Evolutionary conservation across 192 early-diverging fungal species (phyloP), one percentile per base, ranked within the genome.

Genomic region (Coemansia reversa): DNA sequence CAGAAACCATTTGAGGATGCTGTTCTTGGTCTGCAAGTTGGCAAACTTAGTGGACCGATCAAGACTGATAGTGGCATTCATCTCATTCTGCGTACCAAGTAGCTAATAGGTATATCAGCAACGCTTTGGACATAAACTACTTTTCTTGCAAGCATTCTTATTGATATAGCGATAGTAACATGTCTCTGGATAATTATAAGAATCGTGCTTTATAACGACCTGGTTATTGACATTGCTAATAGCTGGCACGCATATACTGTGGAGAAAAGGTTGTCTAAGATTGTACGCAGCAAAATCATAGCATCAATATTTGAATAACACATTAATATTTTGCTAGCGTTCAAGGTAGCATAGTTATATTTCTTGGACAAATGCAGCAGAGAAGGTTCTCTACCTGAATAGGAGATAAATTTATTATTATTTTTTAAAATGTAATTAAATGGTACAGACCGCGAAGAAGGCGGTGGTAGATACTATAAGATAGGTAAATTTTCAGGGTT

Each of bases 21-120:
- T 1, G 88, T 94, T 14, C 93, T 91, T 85, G 90, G 80, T 1
- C 80, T 99, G 0, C 45, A 90, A 65, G 88, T 96, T 9, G 94
- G 93, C 11, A 86, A 96, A 75, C 75, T 97, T 32, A 91, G 88
- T 66, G 68, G 84, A 50, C 90, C 89, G 20, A 85, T 98, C 20
- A 90, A 89, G 82, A 88, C 91, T 27, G 95, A 97, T 67, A 92
- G 90, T 67, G 97, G 96, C 24, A 86, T 96, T 16, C 96, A 98
- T 69, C 81, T 99, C 19, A 97, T 99, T 66, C 58, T 94, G 65
- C 85, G 96, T 69, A 96, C 93, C 18, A 91, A 83, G 7, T 98
- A 86, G 84, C 45, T 22, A 14, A 7, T 12, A 28, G 14, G 16
- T 45, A 14, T 45, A 45, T 45, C 14, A 45, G 39, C 39, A 45